Conservation (phyloP, 2,329 filamentous ascomycete species). For the Elsinoe fawcettii region DNA sequence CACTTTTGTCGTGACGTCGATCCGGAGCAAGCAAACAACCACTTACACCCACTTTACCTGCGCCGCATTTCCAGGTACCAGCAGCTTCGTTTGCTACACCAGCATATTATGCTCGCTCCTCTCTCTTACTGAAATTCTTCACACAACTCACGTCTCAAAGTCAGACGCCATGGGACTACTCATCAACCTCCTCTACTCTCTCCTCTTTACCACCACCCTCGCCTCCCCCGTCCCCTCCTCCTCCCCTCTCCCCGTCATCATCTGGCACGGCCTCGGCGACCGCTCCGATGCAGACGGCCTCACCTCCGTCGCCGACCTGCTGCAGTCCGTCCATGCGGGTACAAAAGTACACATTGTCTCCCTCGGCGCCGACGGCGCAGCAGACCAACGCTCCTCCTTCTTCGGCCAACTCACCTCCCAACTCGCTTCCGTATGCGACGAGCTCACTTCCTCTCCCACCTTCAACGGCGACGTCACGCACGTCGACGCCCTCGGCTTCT, state of each 20-base stretch:
- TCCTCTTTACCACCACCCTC: constrained; percentile 21
- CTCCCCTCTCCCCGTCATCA: constrained; percentile 70
- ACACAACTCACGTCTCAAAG: not conserved
- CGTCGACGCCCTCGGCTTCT: constrained; percentile 88
- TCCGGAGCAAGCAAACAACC: constrained; percentile 7
- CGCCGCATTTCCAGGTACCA: not conserved
- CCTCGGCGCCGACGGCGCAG: constrained; percentile 55
- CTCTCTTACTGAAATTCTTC: not conserved
- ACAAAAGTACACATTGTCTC: constrained; percentile 77
- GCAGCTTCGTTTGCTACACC: not conserved
- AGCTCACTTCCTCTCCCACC: constrained; percentile 67
- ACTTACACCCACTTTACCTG: not conserved
- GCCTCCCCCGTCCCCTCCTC: constrained; percentile 20
- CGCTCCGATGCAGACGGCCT: constrained; percentile 70
- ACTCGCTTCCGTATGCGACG: constrained; percentile 66
- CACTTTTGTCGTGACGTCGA: constrained; percentile 7
- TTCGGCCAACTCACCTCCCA: constrained; percentile 82
- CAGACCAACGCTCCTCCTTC: constrained; percentile 78
- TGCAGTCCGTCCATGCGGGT: constrained; percentile 65
- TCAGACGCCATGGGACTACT: not conserved
- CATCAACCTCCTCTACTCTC: constrained; percentile 16
- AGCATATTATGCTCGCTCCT: not conserved
- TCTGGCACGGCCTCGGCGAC: constrained; percentile 88
- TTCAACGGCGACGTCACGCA: constrained; percentile 36
- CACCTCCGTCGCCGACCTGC: constrained; percentile 60